These are phyloP conservation scores for Globisporangium heterothallicum DNA, from an alignment of 352 stramenopile species.

Conservation along the genomic window DNA sequence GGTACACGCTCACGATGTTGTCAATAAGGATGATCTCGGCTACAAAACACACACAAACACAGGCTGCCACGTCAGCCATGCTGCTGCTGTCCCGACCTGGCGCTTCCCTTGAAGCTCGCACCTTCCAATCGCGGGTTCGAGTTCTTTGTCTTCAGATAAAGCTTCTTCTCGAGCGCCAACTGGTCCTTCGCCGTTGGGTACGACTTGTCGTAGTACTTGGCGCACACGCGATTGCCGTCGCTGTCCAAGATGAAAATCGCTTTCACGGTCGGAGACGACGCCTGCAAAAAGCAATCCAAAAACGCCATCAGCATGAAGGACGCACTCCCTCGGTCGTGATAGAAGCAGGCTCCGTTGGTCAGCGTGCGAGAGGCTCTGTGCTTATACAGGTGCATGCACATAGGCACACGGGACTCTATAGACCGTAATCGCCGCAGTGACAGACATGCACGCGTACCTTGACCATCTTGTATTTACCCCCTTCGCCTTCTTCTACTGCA, in stretches of 20 bases:
- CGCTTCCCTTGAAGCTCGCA: slow-evolving; percentile 6
- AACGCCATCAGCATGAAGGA: too few relatives aligned
- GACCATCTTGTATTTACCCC: slow-evolving; percentile 41
- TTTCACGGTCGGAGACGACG: slow-evolving; percentile 73
- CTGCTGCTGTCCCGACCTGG: background rate
- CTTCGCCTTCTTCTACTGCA: too few relatives aligned
- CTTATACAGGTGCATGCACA: too few relatives aligned
- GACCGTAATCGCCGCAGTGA: slow-evolving; percentile 9
- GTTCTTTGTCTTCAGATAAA: slow-evolving; percentile 89
- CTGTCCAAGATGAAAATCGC: slow-evolving; percentile 86
- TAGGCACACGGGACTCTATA: too few relatives aligned
- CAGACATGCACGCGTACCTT: slow-evolving; percentile 35
- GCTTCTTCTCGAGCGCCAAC: slow-evolving; percentile 85
- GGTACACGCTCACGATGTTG: slow-evolving; percentile 89
- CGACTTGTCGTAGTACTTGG: slow-evolving; percentile 91
- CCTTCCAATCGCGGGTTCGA: slow-evolving; percentile 80
- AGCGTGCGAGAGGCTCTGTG: too few relatives aligned
- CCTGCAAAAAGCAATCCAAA: slow-evolving; percentile 26
- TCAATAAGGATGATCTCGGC: slow-evolving; percentile 88
- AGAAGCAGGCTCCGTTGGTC: too few relatives aligned
- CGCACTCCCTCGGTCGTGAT: too few relatives aligned
- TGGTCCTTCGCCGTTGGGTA: slow-evolving; percentile 85
- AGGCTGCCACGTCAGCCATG: too few relatives aligned
- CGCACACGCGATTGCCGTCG: slow-evolving; percentile 85
- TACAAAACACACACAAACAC: slow-evolving; percentile 16